Evolutionary conservation across 306 rosid genomes (phyloP), one percentile per base, ranked within the genome.

Genomic region (Dalbergia cultrata): DNA sequence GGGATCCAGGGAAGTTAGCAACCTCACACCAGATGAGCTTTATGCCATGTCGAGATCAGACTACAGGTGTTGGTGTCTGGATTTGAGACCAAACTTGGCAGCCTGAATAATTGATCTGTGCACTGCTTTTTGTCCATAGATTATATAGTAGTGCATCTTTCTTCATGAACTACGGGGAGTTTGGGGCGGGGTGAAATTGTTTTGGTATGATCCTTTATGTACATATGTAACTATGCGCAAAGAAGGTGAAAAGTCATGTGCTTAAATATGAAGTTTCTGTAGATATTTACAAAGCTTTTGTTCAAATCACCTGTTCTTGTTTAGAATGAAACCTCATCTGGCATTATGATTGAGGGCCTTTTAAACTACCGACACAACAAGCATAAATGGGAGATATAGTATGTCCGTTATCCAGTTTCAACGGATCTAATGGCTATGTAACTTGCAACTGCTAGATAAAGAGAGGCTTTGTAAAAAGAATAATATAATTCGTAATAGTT

Each of bases 1-100:
- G 84, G 74, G 18, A 54, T 83, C 90, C 53, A 79, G 84, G 77
- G 89, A 90, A 54, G 75, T 89, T 19, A 90, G 84, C 70, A 80
- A 88, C 76, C 87, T 82, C 88, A 82, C 94, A 10, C 87, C 89
- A 2, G 88, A 90, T 69, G 88, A 87, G 82, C 95, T 94, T 10
- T 90, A 81, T 78, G 90, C 85, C 76, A 44, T 88, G 50, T 94
- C 97, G 10, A 83, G 22, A 70, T 73, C 94, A 43, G 89, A 87
- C 74, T 92, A 89, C 43, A 85, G 37, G 79, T 94, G 98, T 67
- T 94, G 98, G 98, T 94, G 98, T 84, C 85, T 88, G 83, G 98
- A 94, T 82, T 78, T 81, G 61, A 82, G 68, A 69, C 79, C 75
- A 64, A 74, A n/a, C 60, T 63, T 50, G 54, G 52, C 35, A 70